Percentiles rank a stretch among this genome's conserved stretches.
Evolutionary conservation across 768 basidiomycete species (phyloP).

Genomic region (Amanita polypyramis): DNA sequence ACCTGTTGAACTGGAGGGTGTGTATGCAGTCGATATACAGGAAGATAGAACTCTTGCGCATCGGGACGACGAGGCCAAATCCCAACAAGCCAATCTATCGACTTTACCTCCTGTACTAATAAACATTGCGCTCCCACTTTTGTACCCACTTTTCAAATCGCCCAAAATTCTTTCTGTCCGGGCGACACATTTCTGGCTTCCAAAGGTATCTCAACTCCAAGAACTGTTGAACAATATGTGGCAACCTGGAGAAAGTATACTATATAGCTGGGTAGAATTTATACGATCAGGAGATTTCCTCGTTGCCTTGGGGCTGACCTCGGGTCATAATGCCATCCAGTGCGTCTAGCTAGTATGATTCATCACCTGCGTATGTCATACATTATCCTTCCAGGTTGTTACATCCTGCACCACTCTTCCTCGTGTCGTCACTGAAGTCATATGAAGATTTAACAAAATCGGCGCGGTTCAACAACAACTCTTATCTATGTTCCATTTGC

Average conservation of each 20-base stretch:
- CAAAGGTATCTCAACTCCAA: constrained; percentile 26
- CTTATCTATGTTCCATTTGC: constrained; percentile 72
- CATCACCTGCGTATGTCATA: not conserved
- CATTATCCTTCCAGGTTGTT: constrained; percentile 29
- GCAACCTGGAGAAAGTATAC: constrained; percentile 46
- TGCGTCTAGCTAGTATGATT: constrained; percentile 16
- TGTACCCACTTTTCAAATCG: constrained; percentile 43
- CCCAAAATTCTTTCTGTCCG: constrained; percentile 48
- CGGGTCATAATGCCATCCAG: constrained; percentile 25
- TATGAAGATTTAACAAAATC: constrained; percentile 38
- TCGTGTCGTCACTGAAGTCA: constrained; percentile 36
- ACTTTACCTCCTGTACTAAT: constrained; percentile 57
- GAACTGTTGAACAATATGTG: constrained; percentile 42
- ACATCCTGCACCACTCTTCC: constrained; percentile 45
- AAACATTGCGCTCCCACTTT: constrained; percentile 37
- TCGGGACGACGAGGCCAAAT: constrained; percentile 4
- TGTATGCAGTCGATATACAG: constrained; percentile 28
- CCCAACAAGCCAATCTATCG: constrained; percentile 19
- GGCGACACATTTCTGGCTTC: constrained; percentile 51
- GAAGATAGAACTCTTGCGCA: constrained; percentile 12
- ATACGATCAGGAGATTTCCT: constrained; percentile 62
- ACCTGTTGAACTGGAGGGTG: constrained; percentile 46
- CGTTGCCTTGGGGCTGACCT: constrained; percentile 26
- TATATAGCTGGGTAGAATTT: constrained; percentile 67
- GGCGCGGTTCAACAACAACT: constrained; percentile 47